A percentile compares a stretch with the other conserved stretches of the same genome.
Evolutionary conservation across 208 protist genomes (phyloP).

Genomic region (Acanthamoeba triangularis): DNA sequence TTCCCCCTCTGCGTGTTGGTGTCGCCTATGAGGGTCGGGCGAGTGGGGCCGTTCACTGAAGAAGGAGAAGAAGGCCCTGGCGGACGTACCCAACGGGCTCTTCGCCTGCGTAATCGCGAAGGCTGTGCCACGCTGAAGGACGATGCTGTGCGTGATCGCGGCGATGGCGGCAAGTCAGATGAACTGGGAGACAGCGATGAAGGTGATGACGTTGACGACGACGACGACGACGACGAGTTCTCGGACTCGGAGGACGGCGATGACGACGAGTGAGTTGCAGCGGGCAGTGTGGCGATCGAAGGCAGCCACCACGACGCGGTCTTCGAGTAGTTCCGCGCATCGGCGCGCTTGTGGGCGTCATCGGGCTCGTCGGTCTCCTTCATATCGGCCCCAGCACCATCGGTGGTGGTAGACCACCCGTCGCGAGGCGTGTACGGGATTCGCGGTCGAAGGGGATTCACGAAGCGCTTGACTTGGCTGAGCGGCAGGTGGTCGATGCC

Average conservation of each 20-base stretch:
- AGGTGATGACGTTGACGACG: background rate
- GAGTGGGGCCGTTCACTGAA: too few species aligned
- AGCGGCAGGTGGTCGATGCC: constrained; percentile 19
- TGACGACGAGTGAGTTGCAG: background rate
- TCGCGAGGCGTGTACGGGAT: too few species aligned
- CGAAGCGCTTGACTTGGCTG: constrained; percentile 28
- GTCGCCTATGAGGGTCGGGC: background rate
- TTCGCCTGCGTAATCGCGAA: background rate
- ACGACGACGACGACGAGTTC: background rate
- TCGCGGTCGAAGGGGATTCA: background rate
- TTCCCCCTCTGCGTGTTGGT: background rate
- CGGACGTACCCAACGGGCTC: background rate
- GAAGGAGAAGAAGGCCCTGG: background rate
- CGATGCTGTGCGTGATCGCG: background rate
- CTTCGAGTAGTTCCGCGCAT: constrained; percentile 38
- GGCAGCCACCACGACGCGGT: constrained; percentile 67
- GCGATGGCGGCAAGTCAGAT: background rate
- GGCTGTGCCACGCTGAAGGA: background rate
- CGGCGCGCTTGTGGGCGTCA: background rate
- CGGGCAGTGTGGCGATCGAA: background rate
- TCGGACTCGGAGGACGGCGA: background rate
- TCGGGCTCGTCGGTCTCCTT: background rate
- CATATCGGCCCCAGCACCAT: too few species aligned
- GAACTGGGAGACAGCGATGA: background rate
- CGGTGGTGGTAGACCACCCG: background rate